phyloP scores from a whole-genome alignment of 164 flowering plant species.

The Akebia trifoliata region DNA sequence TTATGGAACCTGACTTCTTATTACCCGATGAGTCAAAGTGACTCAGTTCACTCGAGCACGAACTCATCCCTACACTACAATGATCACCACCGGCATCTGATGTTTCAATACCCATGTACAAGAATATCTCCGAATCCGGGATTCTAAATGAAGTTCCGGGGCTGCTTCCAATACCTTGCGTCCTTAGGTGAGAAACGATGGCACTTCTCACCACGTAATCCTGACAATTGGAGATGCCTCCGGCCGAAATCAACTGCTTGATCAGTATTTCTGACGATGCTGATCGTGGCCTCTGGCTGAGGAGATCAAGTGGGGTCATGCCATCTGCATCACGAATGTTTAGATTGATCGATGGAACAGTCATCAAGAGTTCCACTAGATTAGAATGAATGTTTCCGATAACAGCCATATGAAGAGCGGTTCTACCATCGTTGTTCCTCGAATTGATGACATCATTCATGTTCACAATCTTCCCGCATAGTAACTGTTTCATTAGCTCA shows the following conservation, averaged over 20 bases:
- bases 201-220: constrained; percentile 35
- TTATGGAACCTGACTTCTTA: constrained; percentile 33
- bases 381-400: constrained; percentile 49
- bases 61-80: constrained; percentile 29
- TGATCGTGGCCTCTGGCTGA: constrained; percentile 54
- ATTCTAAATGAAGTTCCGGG: constrained; percentile 82
- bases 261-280: constrained; percentile 61
- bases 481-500: constrained; percentile 54
- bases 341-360: constrained; percentile 42
- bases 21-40: constrained; percentile 22
- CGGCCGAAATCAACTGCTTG: too few relatives aligned
- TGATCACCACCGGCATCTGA: constrained; percentile 25
- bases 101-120: constrained; percentile 46
- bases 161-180: constrained; percentile 52
- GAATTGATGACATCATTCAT: constrained; percentile 51
- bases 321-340: constrained; percentile 54
- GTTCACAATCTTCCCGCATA: constrained; percentile 33
- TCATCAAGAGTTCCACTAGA: constrained; percentile 69
- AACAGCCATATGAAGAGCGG: constrained; percentile 79
- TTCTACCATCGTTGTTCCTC: constrained; percentile 65
- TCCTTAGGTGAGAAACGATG: constrained; percentile 41
- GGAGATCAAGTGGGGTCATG: constrained; percentile 73
- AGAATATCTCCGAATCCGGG: constrained; percentile 67
- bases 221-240: constrained; percentile 29
- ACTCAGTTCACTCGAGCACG: constrained; percentile 46